Evolutionary conservation across 768 basidiomycete genomes (phyloP), one percentile per base, ranked within the genome.

Genomic region (Xanthoconium stramineum): DNA sequence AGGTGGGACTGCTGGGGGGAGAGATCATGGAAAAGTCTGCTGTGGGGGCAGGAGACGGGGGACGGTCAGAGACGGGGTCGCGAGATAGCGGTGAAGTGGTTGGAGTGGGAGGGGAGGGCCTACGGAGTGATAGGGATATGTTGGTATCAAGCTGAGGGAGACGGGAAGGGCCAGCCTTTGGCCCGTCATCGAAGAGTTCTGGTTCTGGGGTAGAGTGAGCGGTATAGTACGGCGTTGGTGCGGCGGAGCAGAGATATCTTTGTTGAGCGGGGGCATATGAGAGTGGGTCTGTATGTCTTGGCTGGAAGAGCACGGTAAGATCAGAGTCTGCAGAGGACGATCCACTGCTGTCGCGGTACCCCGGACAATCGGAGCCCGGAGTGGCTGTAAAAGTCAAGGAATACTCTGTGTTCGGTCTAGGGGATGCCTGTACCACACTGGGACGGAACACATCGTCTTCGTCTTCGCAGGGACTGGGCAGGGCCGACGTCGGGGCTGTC

Each of bases 11-110:
- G 44, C 68, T 74, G 17, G 76, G 77, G 52, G 75, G 76, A 20
- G 72, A 76, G 47, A 80, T 72, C 51, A 80, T 71, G 33, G 78
- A 80, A 50, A 75, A 80, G 54, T 80, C 79, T 17, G 75, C 73
- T 29, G 75, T 78, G 14, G 70, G 74, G 0, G 77, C 56, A 17
- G 79, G 80, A 17, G 80, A 81, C 24, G 77, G 68, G 6, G 79
- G 76, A 37, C 77, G 72, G 14, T 67, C 48, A 33, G 54, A 56
- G 8, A n/a, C 15, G 19, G 51, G 28, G 39, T 49, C 47, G 47
- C 50, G 59, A 29, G 60, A 57, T 38, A 52, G 17, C 5, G 76
- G 56, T 63, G 63, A 57, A 61, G 67, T 55, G 62, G 55, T 13
- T 61, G 30, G 67, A 63, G 57, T 50, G 38, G 58, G 65, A 67